These are phyloP conservation scores for Seiridium cupressi DNA, from an alignment of 2,329 filamentous ascomycete genomes.

Conservation along the genomic window DNA sequence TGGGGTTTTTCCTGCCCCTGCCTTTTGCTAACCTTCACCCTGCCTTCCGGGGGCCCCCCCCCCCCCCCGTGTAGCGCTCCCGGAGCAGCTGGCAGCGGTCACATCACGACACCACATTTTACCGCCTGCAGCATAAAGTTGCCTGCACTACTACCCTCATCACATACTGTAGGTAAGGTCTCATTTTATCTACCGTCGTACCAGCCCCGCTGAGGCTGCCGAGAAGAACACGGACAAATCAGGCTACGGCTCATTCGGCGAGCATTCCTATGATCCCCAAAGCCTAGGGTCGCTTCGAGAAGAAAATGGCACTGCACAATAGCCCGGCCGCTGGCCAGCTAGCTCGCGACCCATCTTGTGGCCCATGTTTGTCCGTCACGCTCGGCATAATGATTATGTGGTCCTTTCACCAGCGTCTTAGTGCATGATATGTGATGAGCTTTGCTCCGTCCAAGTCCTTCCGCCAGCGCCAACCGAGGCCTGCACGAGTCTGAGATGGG, in stretches of 20 bases:
- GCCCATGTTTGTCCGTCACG: not conserved
- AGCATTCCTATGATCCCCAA: conserved; percentile 30
- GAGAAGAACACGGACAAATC: conserved; percentile 32
- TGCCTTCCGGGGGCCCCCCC: too few relatives aligned
- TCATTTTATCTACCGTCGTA: conserved; percentile 24
- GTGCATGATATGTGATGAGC: not conserved
- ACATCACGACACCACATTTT: not conserved
- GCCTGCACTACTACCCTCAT: conserved; percentile 13
- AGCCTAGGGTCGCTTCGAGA: conserved; percentile 12
- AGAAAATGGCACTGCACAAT: not conserved
- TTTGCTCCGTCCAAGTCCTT: not conserved
- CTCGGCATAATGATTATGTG: not conserved
- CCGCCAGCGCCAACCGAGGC: conserved; percentile 1
- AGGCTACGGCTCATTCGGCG: conserved; percentile 48
- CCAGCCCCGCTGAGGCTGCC: conserved; percentile 26
- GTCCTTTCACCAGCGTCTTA: conserved; percentile 1
- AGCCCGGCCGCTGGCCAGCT: not conserved
- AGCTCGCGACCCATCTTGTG: not conserved
- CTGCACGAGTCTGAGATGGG: not conserved
- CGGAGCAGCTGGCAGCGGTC: not conserved
- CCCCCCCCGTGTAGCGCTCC: too few relatives aligned
- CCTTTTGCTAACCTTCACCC: too few relatives aligned
- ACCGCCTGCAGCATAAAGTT: not conserved
- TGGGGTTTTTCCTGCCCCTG: too few relatives aligned
- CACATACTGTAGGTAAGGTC: conserved; percentile 2